These are phyloP conservation scores for Oryza glaberrima DNA, from an alignment of 176 grass and related monocot species.

Conservation along the genomic window DNA sequence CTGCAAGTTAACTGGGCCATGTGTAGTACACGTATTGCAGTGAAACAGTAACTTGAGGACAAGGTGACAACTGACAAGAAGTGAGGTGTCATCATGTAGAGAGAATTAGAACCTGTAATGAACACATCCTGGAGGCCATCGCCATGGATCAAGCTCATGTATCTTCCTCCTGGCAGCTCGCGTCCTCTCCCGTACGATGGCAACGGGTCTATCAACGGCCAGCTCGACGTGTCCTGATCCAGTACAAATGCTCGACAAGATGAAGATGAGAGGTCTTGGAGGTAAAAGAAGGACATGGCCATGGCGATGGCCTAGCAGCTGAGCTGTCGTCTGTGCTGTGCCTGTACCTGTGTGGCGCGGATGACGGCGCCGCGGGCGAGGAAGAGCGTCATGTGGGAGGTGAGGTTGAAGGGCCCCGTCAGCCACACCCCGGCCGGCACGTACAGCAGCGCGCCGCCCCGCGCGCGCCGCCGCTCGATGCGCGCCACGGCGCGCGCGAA, in stretches of 20 bases:
- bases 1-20: too few species aligned
- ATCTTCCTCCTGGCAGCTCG: constrained; percentile 75
- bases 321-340: too few species aligned
- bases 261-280: neutral
- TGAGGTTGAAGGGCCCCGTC: constrained; percentile 73
- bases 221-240: constrained; percentile 62
- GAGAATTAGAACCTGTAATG: constrained; percentile 65
- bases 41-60: neutral
- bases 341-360: constrained; percentile 57
- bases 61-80: neutral
- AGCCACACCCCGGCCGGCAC: constrained; percentile 76
- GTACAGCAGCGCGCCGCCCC: constrained; percentile 65
- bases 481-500: constrained; percentile 58
- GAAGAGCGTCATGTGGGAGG: constrained; percentile 85
- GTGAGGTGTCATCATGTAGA: neutral
- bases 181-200: constrained; percentile 87
- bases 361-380: constrained; percentile 67
- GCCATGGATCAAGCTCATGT: constrained; percentile 79
- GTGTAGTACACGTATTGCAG: neutral
- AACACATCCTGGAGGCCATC: constrained; percentile 68
- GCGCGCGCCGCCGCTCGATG: constrained; percentile 48
- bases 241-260: neutral
- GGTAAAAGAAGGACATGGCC: neutral
- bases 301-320: neutral
- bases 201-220: constrained; percentile 74